Conservation (phyloP, 2,329 filamentous ascomycete species). For the Aspergillus sp. region DNA sequence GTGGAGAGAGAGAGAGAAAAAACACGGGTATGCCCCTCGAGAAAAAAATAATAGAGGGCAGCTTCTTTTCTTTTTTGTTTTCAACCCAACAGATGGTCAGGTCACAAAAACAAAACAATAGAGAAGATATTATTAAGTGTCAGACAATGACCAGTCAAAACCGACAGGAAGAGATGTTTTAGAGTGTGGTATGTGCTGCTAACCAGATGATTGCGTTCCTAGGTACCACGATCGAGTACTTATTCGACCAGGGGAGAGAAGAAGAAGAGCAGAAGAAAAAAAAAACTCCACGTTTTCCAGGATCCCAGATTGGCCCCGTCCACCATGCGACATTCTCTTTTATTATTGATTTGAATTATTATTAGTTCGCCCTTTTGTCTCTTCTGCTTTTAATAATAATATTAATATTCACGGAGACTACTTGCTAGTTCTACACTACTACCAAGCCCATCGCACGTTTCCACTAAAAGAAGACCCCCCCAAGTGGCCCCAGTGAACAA, state of each 20-base stretch:
- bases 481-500: background rate
- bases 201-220: too few species aligned
- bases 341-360: constrained; percentile 1
- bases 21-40: background rate
- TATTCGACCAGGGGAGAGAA: background rate
- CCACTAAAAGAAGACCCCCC: background rate
- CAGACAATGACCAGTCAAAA: too few species aligned
- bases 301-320: background rate
- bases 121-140: too few species aligned
- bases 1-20: background rate
- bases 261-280: constrained; percentile 3
- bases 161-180: too few species aligned
- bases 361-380: background rate
- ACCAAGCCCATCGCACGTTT: constrained; percentile 1
- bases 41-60: too few species aligned
- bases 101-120: too few species aligned
- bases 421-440: background rate
- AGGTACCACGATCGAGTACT: too few species aligned
- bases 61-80: too few species aligned
- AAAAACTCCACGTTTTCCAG: background rate
- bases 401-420: background rate
- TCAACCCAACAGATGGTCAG: too few species aligned
- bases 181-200: too few species aligned
- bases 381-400: constrained; percentile 1
- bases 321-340: constrained; percentile 6